Conservation (phyloP, 106 monocot species). For the Acanthochlamys bracteata region DNA sequence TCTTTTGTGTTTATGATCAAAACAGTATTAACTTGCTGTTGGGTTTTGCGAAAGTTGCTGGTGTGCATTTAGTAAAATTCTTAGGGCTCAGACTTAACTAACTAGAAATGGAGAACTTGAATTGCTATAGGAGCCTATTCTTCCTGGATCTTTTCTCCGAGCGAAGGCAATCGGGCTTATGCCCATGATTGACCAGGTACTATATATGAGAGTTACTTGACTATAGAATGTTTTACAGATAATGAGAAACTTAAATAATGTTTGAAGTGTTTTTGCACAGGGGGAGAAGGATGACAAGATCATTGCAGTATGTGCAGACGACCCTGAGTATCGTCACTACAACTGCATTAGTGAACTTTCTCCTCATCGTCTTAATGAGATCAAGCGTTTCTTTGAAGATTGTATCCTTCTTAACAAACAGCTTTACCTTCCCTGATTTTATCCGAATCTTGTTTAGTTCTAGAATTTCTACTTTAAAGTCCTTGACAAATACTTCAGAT, state of each 20-base stretch:
- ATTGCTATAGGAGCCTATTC: slow-evolving; percentile 24
- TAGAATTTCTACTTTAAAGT: no score
- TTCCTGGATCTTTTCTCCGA: slow-evolving; percentile 29
- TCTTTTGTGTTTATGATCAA: no score
- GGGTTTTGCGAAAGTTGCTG: no score
- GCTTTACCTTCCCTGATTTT: no score
- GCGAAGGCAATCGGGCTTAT: slow-evolving; percentile 32
- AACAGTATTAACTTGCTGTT: no score
- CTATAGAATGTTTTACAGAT: neutral
- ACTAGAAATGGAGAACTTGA: no score
- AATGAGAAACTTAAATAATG: neutral
- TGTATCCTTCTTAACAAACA: slow-evolving; percentile 16
- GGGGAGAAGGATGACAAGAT: slow-evolving; percentile 42
- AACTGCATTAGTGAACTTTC: slow-evolving; percentile 27
- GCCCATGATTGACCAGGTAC: slow-evolving; percentile 37
- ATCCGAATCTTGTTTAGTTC: no score
- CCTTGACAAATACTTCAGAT: slow-evolving; percentile 10
- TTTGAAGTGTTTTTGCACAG: slow-evolving; percentile 1
- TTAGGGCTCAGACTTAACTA: no score
- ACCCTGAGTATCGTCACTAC: slow-evolving; percentile 36
- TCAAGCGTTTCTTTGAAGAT: slow-evolving; percentile 37
- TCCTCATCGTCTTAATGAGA: slow-evolving; percentile 29
- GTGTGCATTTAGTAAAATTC: no score
- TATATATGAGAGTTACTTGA: neutral
- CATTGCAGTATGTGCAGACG: slow-evolving; percentile 36